Evolutionary conservation across 208 protist species (phyloP), one percentile per base, ranked within the genome.

Genomic region (Novymonas esmeraldas): DNA sequence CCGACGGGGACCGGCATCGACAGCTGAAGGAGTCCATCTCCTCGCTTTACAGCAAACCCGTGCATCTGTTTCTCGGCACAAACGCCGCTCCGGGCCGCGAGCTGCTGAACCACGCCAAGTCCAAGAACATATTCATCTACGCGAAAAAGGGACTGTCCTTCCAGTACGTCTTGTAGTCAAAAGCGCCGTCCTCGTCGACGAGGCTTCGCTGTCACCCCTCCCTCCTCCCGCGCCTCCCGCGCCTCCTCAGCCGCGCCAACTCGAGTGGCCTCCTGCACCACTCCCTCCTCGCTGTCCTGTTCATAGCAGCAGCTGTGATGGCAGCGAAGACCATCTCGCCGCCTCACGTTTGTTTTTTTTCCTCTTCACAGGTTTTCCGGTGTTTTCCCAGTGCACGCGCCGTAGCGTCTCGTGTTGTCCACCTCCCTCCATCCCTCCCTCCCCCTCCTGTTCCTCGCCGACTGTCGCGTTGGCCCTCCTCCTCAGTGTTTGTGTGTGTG

Each of bases 111-210:
- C 90, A 84, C 33, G 87, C 88, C 13, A 91, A 88, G 55, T 73
- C 70, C 1, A 94, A 92, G 72, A 87, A 82, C 60, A 82, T 96
- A 13, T 92, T 91, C 76, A 55, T 96, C 13, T 96, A 96, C 59
- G 85, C 75, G 3, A 90, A 88, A 45, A 92, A 86, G 54, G 91
- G 85, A 11, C 24, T 66, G 33, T 60, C 72, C 18, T 94, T 85
- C 62, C 62, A 90, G 39, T 96, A 93, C 61, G 75, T 87, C 44
- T 70, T 78, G 20, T 94, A 83, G 50, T 18, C 20, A 34, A 45
- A 6, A 39, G 26, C 20, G 31, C 5, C 14, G 5, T 26, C 26
- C n/a, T 14, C 45, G 0, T 20, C 46, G 29, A 55, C 4, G 20
- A 39, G 13, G 7, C 0, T 48, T 9, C 18, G 44, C 44, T n/a